phyloP scores from a whole-genome alignment of 805 yeast species.

The Candida taoyuanica region DNA sequence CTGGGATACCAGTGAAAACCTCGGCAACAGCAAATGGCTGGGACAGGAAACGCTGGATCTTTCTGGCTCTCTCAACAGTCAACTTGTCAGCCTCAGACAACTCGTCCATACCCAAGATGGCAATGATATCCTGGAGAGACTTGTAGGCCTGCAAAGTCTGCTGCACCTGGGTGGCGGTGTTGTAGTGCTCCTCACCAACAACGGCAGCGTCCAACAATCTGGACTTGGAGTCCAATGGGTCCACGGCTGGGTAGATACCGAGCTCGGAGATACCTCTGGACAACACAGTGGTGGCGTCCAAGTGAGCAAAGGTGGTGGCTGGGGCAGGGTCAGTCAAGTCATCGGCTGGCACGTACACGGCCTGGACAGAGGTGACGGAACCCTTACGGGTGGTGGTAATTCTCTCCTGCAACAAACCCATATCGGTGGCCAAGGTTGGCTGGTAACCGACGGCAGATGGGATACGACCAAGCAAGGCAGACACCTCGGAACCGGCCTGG shows the following conservation, averaged over 20 bases:
- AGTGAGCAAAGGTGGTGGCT: constrained; percentile 99
- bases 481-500: constrained; percentile 99
- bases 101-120: constrained; percentile 99
- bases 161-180: constrained; percentile 91
- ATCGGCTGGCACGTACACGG: constrained; percentile 99
- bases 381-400: constrained; percentile 99
- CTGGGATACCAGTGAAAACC: constrained; percentile 99
- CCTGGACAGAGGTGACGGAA: constrained; percentile 99
- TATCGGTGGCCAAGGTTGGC: constrained; percentile 99
- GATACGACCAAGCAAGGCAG: constrained; percentile 99
- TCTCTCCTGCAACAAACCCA: constrained; percentile 99
- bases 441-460: constrained; percentile 99
- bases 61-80: constrained; percentile 99
- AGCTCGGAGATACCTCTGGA: constrained; percentile 99
- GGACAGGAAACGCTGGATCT: constrained; percentile 99
- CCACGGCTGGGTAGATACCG: constrained; percentile 99
- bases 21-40: constrained; percentile 99
- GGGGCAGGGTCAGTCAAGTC: constrained; percentile 99
- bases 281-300: constrained; percentile 99
- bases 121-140: constrained; percentile 99
- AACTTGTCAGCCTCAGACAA: constrained; percentile 97
- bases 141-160: constrained; percentile 99
- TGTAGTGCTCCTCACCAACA: constrained; percentile 98
- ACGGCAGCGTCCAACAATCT: constrained; percentile 96
- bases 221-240: constrained; percentile 98